These are phyloP conservation scores for Mortierella sp. DNA, from an alignment of 371 early-diverging fungal species.

Conservation along the genomic window DNA sequence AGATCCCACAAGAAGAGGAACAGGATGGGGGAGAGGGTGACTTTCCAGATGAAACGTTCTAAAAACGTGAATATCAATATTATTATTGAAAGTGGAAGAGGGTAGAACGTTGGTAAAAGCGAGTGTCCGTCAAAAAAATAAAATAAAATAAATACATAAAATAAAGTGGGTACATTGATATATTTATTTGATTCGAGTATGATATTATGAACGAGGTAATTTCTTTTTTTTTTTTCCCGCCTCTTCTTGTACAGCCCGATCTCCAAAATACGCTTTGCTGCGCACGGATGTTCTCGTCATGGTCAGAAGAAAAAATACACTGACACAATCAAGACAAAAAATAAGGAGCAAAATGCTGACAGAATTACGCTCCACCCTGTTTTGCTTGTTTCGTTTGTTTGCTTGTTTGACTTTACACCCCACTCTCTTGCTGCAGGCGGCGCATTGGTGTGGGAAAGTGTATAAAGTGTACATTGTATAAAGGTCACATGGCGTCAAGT, in stretches of 20 bases:
- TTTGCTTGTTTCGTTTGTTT: no score
- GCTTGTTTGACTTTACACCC: no score
- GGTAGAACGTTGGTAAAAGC: background rate
- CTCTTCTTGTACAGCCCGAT: background rate
- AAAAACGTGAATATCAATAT: slow-evolving; percentile 18
- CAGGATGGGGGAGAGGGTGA: slow-evolving; percentile 46
- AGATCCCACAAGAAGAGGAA: slow-evolving; percentile 41
- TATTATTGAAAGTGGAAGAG: background rate
- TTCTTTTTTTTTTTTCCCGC: background rate
- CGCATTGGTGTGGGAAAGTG: no score
- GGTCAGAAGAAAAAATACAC: background rate
- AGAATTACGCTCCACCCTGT: no score
- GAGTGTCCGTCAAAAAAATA: background rate
- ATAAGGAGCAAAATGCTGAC: no score
- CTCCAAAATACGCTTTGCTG: background rate
- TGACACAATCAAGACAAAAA: slow-evolving; percentile 1
- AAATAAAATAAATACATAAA: no score
- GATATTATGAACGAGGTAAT: no score
- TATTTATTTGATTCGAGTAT: no score
- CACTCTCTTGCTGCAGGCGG: no score
- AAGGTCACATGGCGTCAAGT: no score
- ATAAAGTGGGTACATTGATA: background rate
- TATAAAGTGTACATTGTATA: no score
- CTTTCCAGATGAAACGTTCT: slow-evolving; percentile 69
- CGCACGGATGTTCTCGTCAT: slow-evolving; percentile 1